Evolutionary conservation across 306 rosid species (phyloP).

Genomic region (Rubus idaeus): DNA sequence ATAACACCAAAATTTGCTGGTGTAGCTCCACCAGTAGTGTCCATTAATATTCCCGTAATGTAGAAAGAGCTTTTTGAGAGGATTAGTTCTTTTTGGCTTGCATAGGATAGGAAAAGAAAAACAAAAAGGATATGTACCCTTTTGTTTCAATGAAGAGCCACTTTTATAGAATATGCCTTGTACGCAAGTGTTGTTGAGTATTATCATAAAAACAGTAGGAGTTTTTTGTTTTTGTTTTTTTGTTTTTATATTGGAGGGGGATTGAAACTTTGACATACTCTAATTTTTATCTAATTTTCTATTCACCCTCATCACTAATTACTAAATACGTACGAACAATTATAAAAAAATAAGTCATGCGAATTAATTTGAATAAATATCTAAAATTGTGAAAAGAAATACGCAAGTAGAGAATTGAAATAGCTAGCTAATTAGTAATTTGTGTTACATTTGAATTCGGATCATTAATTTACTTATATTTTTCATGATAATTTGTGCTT

Average conservation of each 20-base stretch:
- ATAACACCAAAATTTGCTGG: background rate
- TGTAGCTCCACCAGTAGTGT: background rate
- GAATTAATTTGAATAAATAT: background rate
- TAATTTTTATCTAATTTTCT: too few species aligned
- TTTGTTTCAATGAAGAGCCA: background rate
- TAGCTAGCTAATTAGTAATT: too few species aligned
- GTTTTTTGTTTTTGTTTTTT: too few species aligned
- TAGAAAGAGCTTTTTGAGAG: background rate
- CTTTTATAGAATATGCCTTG: background rate
- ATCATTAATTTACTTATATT: too few species aligned
- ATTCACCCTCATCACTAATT: too few species aligned
- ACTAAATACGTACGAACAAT: too few species aligned
- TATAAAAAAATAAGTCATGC: too few species aligned
- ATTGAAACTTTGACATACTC: too few species aligned
- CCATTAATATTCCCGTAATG: background rate
- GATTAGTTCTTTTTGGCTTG: background rate
- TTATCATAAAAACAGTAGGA: background rate
- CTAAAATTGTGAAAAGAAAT: background rate
- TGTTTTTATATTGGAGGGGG: too few species aligned
- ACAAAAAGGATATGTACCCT: background rate
- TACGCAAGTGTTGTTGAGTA: background rate
- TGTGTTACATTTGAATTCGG: too few species aligned
- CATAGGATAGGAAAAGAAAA: too few species aligned
- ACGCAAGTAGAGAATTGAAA: background rate
- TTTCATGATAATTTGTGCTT: too few species aligned